Base-by-base conservation (phyloP, 2,329 filamentous ascomycete species). In the Penicillium digitatum region DNA sequence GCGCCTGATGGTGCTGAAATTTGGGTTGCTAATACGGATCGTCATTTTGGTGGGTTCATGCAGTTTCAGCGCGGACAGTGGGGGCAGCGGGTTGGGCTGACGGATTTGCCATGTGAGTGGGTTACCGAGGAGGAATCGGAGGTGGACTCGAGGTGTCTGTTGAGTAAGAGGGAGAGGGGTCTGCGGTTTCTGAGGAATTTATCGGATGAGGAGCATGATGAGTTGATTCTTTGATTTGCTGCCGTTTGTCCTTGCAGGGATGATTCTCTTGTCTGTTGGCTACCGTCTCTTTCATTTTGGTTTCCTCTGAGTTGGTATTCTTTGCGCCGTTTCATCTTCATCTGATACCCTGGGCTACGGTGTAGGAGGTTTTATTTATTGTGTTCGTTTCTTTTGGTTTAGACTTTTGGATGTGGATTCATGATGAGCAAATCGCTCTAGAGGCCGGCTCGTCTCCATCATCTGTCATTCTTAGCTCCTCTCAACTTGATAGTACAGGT, bases 21-120 rank as follows among this genome's bases (percentile, higher is more conserved):
- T 57, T 78, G 73, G 73, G 72, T 77, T 31, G 73, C 74, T 6
- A 77, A 77, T 53, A 70, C 74, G 14, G 76, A 78, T 58, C 64
- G 66, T 9, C 66, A 70, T 18, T 76, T 76, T 55, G 76, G 76
- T 27, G 76, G 76, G 1, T 72, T 78, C 37, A 76, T 78, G 74
- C 69, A 75, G 54, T 78, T 72, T 55, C 72, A 76, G 37, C 68
- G 73, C 0, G 60, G 63, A 3, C 67, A 74, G 56, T 76, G 73
- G 72, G 74, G 72, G 0, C 64, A 69, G 38, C 56, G 63, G 11
- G 71, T 68, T 55, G 72, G 70, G 0, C 47, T 70, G 37, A 59
- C 66, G 4, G 71, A 71, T 44, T 52, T 70, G 34, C 71, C 72
- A 27, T 69, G 70, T 51, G 74, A 76, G 54, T 76, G 73, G 73